A percentile compares a stretch with the other conserved stretches of the same genome.
These are phyloP conservation scores for Euclidium syriacum DNA, from an alignment of 345 rosid species.

Conservation along the genomic window DNA sequence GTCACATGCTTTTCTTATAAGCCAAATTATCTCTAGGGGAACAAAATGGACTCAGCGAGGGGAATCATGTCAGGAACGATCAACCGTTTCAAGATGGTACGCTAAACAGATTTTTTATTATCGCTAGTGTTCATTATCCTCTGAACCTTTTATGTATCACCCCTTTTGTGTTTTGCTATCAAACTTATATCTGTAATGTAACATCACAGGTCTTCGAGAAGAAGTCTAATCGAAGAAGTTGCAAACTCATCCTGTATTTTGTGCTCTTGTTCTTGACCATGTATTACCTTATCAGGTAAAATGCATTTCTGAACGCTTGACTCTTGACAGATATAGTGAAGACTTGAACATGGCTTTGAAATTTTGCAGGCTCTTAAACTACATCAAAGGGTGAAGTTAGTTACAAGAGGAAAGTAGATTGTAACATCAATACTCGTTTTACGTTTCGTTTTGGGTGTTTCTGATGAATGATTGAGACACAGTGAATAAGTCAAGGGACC, in stretches of 20 bases:
- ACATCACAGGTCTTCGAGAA: constrained; percentile 67
- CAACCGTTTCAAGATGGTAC: constrained; percentile 82
- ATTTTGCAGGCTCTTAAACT: constrained; percentile 23
- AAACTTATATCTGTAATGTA: not conserved
- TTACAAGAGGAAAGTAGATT: constrained; percentile 1
- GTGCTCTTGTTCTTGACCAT: constrained; percentile 47
- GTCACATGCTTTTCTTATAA: not conserved
- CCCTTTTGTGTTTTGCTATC: not conserved
- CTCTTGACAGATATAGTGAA: too few species aligned
- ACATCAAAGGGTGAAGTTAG: constrained; percentile 18
- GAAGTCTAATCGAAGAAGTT: constrained; percentile 63
- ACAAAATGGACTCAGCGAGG: constrained; percentile 76
- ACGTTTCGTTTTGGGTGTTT: not conserved
- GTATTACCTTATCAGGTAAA: constrained; percentile 64
- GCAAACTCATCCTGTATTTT: constrained; percentile 56
- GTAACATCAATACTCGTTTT: not conserved
- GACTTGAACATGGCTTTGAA: too few species aligned
- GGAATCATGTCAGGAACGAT: constrained; percentile 85
- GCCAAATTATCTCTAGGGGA: constrained; percentile 46
- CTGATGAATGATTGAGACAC: constrained; percentile 15
- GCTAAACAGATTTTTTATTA: not conserved
- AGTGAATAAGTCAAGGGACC: constrained; percentile 16
- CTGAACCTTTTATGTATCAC: not conserved
- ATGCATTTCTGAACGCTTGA: not conserved
- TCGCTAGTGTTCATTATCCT: not conserved